Conservation (phyloP, 2,329 filamentous ascomycete genomes). For the Didymella keratinophila region DNA sequence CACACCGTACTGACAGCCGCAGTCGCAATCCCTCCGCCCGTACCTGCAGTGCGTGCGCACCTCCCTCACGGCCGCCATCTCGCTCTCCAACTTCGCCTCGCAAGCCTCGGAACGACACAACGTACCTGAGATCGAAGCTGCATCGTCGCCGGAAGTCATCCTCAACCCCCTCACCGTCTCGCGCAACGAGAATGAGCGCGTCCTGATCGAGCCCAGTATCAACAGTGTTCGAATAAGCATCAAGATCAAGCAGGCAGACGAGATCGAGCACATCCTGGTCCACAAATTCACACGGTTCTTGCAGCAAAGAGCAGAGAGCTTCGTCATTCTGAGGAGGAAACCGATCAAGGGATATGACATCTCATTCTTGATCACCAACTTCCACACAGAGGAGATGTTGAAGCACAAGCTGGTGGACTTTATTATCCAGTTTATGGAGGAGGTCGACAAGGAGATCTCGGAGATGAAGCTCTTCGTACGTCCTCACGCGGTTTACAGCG, state of each 20-base stretch:
- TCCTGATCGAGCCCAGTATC: constrained; percentile 94
- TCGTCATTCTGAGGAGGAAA: constrained; percentile 95
- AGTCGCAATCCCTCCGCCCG: constrained; percentile 96
- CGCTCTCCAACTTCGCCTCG: constrained; percentile 95
- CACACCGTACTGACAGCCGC: constrained; percentile 37
- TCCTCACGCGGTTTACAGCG: constrained; percentile 24
- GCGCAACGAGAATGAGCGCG: constrained; percentile 95
- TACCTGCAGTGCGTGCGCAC: constrained; percentile 97
- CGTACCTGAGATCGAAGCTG: constrained; percentile 95
- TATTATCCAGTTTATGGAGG: constrained; percentile 99
- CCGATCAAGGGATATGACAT: constrained; percentile 99
- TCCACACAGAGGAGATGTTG: constrained; percentile 97
- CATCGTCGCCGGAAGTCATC: constrained; percentile 90
- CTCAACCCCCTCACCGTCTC: constrained; percentile 90
- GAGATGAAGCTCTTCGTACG: constrained; percentile 99
- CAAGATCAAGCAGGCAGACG: constrained; percentile 98
- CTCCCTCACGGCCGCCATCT: constrained; percentile 91
- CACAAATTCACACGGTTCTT: constrained; percentile 98
- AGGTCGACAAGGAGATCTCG: constrained; percentile 99
- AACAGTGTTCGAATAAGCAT: constrained; percentile 98
- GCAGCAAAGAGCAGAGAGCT: constrained; percentile 93
- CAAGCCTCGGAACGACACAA: constrained; percentile 97
- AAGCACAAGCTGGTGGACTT: constrained; percentile 99
- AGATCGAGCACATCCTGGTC: constrained; percentile 97
- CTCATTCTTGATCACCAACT: constrained; percentile 97